Evolutionary conservation across 257 asterid genomes (phyloP), one percentile per base, ranked within the genome.

Genomic region (Marsdenia floribunda): DNA sequence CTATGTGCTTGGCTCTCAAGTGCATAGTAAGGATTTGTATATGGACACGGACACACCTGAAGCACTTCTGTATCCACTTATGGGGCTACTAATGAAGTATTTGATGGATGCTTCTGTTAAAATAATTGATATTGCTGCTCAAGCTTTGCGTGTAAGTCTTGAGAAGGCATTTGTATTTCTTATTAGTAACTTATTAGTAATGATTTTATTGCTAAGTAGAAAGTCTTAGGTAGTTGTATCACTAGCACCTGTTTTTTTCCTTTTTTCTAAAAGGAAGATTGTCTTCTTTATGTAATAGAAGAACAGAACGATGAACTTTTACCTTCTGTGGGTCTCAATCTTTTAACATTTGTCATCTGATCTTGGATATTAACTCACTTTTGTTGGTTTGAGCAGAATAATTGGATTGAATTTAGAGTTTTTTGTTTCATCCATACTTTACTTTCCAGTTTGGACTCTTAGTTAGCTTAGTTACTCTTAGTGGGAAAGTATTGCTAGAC

Each of bases 61-160:
- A 59, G 97, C 88, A 69, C 85, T 86, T 82, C 86, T 92, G 79
- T 87, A 86, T 80, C 80, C 84, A 70, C 86, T 94, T 78, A 60
- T 92, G 86, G 81, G 92, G 85, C 97, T 88, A 72, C 75, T 94
- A 68, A 90, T 78, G 89, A 94, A 90, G 83, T 88, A 90, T 86
- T 89, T 94, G 65, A 90, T 90, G 97, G 97, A 94, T 83, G 96
- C 92, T 77, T 89, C 91, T 68, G 99, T 85, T 73, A 90, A 89
- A 83, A 89, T 89, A 81, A 89, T 92, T 78, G 99, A 90, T 82
- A 81, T 90, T 85, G 79, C 97, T 52, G 88, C 96, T 75, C 95
- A 92, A 86, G 96, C 91, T 76, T 77, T 92, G 75, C 93, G 90
- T 87, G 99, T 92, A 76, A 84, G 95, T 82, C 70, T 71, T 57